Percentiles rank a stretch among this genome's conserved stretches.
These are phyloP conservation scores for Margaritispora aquatica DNA, from an alignment of 495 filamentous ascomycete species.

Conservation along the genomic window DNA sequence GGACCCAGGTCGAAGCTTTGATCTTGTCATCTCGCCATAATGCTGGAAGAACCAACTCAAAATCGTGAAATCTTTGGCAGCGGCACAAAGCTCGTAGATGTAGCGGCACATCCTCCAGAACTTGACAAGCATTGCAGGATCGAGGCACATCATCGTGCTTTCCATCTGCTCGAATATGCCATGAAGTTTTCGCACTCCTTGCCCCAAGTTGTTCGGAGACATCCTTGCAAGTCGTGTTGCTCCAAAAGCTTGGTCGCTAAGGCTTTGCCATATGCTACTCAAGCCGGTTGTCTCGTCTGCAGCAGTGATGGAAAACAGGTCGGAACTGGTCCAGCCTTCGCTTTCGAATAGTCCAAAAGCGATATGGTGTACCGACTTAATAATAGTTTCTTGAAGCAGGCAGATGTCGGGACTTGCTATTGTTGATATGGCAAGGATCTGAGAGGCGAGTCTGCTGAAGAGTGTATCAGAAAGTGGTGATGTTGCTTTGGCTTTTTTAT, in stretches of 20 bases:
- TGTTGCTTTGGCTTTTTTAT: not conserved
- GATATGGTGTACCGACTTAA: not conserved
- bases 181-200: not conserved
- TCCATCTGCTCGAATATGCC: not conserved
- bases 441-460: not conserved
- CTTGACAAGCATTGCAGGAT: slow-evolving; percentile 3
- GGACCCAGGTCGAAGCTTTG: not conserved
- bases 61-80: not conserved
- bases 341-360: not conserved
- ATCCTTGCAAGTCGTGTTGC: not conserved
- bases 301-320: not conserved
- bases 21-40: not conserved
- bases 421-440: not conserved
- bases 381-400: not conserved
- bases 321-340: not conserved
- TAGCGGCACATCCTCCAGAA: slow-evolving; percentile 4
- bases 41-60: not conserved
- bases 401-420: not conserved
- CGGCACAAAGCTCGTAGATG: not conserved
- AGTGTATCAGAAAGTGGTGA: not conserved
- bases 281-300: not conserved
- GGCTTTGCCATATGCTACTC: not conserved
- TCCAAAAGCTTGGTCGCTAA: not conserved
- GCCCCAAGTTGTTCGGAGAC: not conserved
- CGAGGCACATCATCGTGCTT: not conserved